Evolutionary conservation across 2,329 filamentous ascomycete genomes (phyloP), one percentile per base, ranked within the genome.

Genomic region (Chaetothyriales sp.): DNA sequence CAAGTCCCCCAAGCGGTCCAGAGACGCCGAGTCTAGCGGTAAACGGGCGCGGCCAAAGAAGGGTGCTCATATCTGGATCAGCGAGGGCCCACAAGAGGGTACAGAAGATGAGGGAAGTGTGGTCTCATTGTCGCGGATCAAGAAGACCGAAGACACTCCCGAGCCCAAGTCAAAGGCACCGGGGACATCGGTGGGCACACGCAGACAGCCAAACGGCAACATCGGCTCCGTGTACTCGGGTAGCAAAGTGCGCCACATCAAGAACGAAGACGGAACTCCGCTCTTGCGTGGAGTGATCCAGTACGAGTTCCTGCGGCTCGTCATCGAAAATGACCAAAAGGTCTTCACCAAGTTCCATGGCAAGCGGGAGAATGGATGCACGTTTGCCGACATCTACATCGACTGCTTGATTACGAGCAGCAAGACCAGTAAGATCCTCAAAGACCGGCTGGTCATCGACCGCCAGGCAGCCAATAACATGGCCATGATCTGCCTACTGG

Each of bases 381-480:
- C 77, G 6, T 98, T 98, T 67, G 89, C 92, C 55, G 89, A 97
- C 67, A 80, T 98, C 55, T 98, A 98, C 70, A 90, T 98, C 63
- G 92, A 97, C 69, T 90, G 92, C 55, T 97, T 98, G 90, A 89
- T 92, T 2, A 81, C 89, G 67, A 98, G 92, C 72, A 95, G 88
- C 76, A 98, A 98, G 75, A 97, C 90, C 25, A 97, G 92, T 76
- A 97, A 97, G 71, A 92, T 98, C 48, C 76, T 98, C 58, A 88
- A 94, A 68, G 92, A 98, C 69, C 97, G 98, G 73, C 77, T 98
- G 58, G 77, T 95, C 63, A 92, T 84, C 60, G 92, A 98, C 66
- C 83, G 87, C 63, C 83, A 88, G 58, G 89, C 89, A 19, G 92
- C 90, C 37, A 89, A 95, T 67, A 90, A 88, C 64, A 98, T 98